Percentiles rank a stretch among this genome's conserved stretches.
These are phyloP conservation scores for Paramecium pentaurelia DNA, from an alignment of 73 alveolate species.

Conservation along the genomic window DNA sequence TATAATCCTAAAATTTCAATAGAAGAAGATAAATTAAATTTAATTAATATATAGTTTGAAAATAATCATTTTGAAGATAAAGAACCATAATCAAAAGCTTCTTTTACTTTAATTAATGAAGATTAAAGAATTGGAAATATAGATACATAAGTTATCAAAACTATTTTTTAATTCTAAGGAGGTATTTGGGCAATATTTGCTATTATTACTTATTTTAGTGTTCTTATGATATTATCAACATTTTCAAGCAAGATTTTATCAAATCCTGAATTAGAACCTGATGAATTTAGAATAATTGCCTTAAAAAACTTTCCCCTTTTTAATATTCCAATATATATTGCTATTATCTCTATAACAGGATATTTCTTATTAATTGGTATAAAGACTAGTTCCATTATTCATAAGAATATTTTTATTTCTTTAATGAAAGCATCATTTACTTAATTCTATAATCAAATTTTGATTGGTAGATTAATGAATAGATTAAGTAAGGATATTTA, in stretches of 20 bases:
- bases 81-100: background rate
- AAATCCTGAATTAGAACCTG: background rate
- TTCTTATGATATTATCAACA: background rate
- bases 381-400: background rate
- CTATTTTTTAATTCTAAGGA: background rate
- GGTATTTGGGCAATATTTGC: background rate
- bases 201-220: background rate
- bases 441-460: slow-evolving; percentile 10
- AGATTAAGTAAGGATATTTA: slow-evolving; percentile 50
- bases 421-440: slow-evolving; percentile 42
- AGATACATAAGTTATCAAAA: background rate
- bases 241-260: background rate
- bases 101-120: background rate
- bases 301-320: background rate
- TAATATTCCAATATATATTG: background rate
- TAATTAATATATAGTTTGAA: background rate
- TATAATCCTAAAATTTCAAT: background rate
- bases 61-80: background rate
- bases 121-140: background rate
- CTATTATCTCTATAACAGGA: background rate
- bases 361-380: slow-evolving; percentile 14
- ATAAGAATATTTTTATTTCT: background rate
- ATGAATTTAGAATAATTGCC: background rate
- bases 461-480: slow-evolving; percentile 47
- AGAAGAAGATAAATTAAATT: background rate